These are phyloP conservation scores for Ophiocordyceps australis DNA, from an alignment of 2,329 filamentous ascomycete genomes.

Conservation along the genomic window DNA sequence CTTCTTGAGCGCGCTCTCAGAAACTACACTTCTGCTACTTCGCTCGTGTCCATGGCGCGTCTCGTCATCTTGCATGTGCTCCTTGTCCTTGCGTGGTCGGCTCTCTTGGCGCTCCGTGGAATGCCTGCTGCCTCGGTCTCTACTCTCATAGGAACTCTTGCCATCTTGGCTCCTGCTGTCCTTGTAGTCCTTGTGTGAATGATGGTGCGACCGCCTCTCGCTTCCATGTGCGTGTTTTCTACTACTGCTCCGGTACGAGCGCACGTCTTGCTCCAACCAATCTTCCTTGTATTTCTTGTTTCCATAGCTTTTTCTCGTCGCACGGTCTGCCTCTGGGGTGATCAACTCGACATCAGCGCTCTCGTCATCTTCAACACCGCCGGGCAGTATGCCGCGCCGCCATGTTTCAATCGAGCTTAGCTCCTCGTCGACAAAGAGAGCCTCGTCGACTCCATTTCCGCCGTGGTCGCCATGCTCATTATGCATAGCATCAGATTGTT, in stretches of 20 bases:
- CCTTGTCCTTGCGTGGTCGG: constrained; percentile 1
- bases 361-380: constrained; percentile 23
- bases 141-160: no score
- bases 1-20: constrained; percentile 10
- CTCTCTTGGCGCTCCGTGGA: constrained; percentile 3
- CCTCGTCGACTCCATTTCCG: constrained; percentile 27
- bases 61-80: constrained; percentile 4
- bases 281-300: constrained; percentile 5
- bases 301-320: constrained; percentile 16
- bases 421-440: constrained; percentile 37
- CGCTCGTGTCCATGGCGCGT: constrained; percentile 17
- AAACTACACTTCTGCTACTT: constrained; percentile 5
- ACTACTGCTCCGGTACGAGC: no score
- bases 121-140: constrained; percentile 1
- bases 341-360: constrained; percentile 37
- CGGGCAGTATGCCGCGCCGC: constrained; percentile 34
- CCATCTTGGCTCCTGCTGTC: not conserved
- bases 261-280: constrained; percentile 3
- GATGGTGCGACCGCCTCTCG: no score
- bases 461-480: not conserved
- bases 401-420: constrained; percentile 39
- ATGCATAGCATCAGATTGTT: constrained; percentile 10
- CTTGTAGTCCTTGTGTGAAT: no score
- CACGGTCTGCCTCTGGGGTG: constrained; percentile 33
- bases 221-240: no score